phyloP scores from a whole-genome alignment of 305 asterid genomes.

The Fraxinus ornus region DNA sequence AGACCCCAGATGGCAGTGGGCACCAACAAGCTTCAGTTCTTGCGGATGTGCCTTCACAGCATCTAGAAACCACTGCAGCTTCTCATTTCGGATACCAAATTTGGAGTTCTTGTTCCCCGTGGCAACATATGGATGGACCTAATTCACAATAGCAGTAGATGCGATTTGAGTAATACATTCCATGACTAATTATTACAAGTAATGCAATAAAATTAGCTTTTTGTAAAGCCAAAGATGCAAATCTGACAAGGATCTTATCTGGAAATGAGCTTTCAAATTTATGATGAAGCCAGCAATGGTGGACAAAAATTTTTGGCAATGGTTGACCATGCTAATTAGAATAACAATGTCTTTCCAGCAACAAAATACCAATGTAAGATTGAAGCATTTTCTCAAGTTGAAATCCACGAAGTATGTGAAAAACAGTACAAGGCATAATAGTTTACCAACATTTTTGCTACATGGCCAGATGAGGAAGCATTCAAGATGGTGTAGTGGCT shows the following conservation, averaged over 20 bases:
- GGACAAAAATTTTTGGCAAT: neutral
- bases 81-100: conserved; percentile 93
- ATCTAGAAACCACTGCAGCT: conserved; percentile 91
- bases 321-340: neutral
- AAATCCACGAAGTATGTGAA: neutral
- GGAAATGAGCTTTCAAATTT: neutral
- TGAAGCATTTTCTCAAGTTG: neutral
- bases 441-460: too few species aligned
- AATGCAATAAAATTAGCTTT: neutral
- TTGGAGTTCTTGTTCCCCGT: conserved; percentile 94
- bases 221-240: neutral
- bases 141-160: conserved; percentile 18
- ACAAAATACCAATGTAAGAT: neutral
- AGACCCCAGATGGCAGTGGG: conserved; percentile 95
- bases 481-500: neutral
- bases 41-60: conserved; percentile 83
- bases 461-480: neutral
- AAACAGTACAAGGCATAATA: neutral
- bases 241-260: neutral
- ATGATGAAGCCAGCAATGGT: neutral
- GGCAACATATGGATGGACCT: conserved; percentile 98
- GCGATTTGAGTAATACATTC: neutral
- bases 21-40: conserved; percentile 90
- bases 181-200: neutral
- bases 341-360: neutral